Evolutionary conservation across 2,329 filamentous ascomycete species (phyloP).

Genomic region (Thermomyces lanuginosus): DNA sequence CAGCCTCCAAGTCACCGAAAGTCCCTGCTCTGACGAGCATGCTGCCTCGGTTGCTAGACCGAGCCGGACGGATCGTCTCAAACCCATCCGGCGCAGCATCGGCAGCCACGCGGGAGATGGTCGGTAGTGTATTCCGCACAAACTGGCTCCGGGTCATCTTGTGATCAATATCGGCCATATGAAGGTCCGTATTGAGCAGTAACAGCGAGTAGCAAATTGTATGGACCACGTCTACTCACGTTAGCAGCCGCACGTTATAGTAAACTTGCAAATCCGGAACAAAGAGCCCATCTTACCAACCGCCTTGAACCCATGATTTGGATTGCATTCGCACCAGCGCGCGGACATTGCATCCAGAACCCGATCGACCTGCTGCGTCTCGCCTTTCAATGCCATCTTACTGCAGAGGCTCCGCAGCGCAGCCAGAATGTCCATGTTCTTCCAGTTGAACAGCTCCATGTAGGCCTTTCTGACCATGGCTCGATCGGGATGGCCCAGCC

Average conservation of each 20-base stretch:
- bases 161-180: slow-evolving; percentile 83
- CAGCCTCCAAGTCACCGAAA: slow-evolving; percentile 4
- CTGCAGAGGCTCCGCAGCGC: slow-evolving; percentile 67
- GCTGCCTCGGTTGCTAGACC: slow-evolving; percentile 22
- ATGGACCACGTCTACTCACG: slow-evolving; percentile 67
- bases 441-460: slow-evolving; percentile 84
- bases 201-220: slow-evolving; percentile 95
- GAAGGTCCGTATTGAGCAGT: slow-evolving; percentile 86
- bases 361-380: slow-evolving; percentile 92
- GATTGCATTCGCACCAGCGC: slow-evolving; percentile 87
- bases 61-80: slow-evolving; percentile 34
- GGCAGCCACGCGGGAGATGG: slow-evolving; percentile 58
- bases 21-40: slow-evolving; percentile 9
- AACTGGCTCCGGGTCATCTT: slow-evolving; percentile 96
- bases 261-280: slow-evolving; percentile 12
- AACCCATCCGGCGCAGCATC: slow-evolving; percentile 57
- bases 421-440: slow-evolving; percentile 59
- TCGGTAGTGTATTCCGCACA: slow-evolving; percentile 88
- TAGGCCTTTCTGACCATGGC: slow-evolving; percentile 53
- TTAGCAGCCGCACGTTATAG: not conserved
- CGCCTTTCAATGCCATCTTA: slow-evolving; percentile 67
- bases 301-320: slow-evolving; percentile 81
- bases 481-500: slow-evolving; percentile 54
- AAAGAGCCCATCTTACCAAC: slow-evolving; percentile 42
- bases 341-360: slow-evolving; percentile 79